Conservation (phyloP, 169 alveolate species). For the Plasmodium vivax region DNA sequence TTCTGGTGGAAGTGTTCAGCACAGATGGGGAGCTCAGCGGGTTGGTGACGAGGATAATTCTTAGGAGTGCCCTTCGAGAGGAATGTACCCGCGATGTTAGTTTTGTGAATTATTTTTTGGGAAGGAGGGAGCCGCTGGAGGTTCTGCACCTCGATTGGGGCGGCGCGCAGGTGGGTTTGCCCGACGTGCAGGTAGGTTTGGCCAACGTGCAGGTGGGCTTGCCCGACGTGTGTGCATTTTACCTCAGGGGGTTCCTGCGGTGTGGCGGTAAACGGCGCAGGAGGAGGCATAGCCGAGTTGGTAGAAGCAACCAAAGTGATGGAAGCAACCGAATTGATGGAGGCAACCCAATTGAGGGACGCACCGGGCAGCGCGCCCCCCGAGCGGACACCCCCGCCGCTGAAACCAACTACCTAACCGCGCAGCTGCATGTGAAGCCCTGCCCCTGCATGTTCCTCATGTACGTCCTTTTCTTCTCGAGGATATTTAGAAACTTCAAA, state of each 20-base stretch:
- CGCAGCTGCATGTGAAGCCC: constrained; percentile 16
- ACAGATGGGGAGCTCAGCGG: not conserved
- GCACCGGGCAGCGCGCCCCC: not conserved
- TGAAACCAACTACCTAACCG: not conserved
- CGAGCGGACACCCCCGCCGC: not conserved
- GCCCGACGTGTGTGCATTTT: constrained; percentile 32
- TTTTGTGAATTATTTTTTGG: constrained; percentile 53
- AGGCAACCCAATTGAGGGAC: not conserved
- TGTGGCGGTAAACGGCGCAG: not conserved
- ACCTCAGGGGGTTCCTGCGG: not conserved
- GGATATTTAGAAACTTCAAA: constrained; percentile 37
- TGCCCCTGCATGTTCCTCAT: constrained; percentile 62
- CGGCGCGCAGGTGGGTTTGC: not conserved
- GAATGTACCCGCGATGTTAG: not conserved
- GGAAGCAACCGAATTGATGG: not conserved
- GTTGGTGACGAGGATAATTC: constrained; percentile 25
- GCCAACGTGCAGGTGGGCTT: not conserved
- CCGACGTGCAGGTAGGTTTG: too few relatives aligned
- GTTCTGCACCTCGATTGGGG: not conserved
- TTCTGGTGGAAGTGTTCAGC: constrained; percentile 7
- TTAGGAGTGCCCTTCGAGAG: not conserved
- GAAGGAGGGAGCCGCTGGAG: not conserved
- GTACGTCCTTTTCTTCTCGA: constrained; percentile 39
- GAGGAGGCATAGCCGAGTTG: too few relatives aligned
- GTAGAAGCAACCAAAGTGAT: too few relatives aligned